Conservation (phyloP, 257 asterid genomes). For the Catharanthus roseus region DNA sequence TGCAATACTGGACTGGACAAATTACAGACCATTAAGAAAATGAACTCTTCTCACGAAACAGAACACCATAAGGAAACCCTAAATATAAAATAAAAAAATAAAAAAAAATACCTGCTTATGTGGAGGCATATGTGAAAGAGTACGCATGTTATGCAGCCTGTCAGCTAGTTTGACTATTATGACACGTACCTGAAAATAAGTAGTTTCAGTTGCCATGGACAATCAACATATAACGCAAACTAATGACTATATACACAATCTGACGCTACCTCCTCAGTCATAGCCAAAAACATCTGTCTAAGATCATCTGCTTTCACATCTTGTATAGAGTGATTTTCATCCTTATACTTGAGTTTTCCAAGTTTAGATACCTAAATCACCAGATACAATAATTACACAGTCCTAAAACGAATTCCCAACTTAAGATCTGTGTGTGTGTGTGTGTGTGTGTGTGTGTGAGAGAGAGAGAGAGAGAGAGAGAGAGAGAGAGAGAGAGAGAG, state of each 20-base stretch:
- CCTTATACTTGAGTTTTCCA: slow-evolving; percentile 80
- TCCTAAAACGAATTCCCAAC: slow-evolving; percentile 1
- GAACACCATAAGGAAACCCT: slow-evolving; percentile 7
- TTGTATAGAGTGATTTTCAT: slow-evolving; percentile 70
- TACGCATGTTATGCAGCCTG: slow-evolving; percentile 92
- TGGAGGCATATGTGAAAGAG: slow-evolving; percentile 97
- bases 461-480: not conserved
- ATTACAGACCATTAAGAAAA: slow-evolving; percentile 7
- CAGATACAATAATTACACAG: slow-evolving; percentile 8
- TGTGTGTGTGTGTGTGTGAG: not conserved
- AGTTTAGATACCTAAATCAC: slow-evolving; percentile 78
- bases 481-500: slow-evolving; percentile 6
- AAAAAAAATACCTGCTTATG: slow-evolving; percentile 87
- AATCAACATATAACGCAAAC: slow-evolving; percentile 10
- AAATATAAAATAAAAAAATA: slow-evolving; percentile 10
- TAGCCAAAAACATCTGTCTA: slow-evolving; percentile 92
- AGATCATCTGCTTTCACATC: slow-evolving; percentile 98
- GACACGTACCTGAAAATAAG: slow-evolving; percentile 72
- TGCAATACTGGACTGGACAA: slow-evolving; percentile 78
- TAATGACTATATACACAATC: not conserved
- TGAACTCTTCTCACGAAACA: slow-evolving; percentile 17
- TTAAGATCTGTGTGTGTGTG: not conserved
- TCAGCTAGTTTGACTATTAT: slow-evolving; percentile 93
- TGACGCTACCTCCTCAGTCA: slow-evolving; percentile 81
- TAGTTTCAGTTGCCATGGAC: slow-evolving; percentile 18